These are phyloP conservation scores for Komagataella pseudopastoris DNA, from an alignment of 805 yeast species.

Conservation along the genomic window DNA sequence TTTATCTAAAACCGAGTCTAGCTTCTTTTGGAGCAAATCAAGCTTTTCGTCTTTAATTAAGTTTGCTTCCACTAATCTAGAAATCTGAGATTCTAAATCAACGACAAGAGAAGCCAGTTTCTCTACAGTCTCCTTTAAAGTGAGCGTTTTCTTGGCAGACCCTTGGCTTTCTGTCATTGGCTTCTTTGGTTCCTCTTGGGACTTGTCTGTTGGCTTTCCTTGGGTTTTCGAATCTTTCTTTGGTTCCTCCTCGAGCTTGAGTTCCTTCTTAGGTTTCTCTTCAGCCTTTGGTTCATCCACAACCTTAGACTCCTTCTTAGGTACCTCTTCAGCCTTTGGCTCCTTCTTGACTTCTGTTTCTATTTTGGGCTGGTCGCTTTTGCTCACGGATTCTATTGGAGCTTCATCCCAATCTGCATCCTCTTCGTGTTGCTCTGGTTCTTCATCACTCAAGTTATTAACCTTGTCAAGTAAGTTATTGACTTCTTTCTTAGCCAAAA, in stretches of 20 bases:
- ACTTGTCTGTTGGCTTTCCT: not conserved
- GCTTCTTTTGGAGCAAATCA: conserved; percentile 41
- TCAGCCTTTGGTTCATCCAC: conserved; percentile 10
- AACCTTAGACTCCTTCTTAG: not conserved
- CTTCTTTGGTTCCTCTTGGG: conserved; percentile 5
- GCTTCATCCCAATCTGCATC: conserved; percentile 11
- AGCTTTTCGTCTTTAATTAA: conserved; percentile 55
- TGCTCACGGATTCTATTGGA: conserved; percentile 6
- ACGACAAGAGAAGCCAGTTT: conserved; percentile 45
- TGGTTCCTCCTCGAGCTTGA: not conserved
- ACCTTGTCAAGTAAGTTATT: conserved; percentile 32
- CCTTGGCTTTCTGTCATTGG: conserved; percentile 5
- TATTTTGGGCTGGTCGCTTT: conserved; percentile 7
- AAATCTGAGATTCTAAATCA: conserved; percentile 41
- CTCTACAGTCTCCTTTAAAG: conserved; percentile 61
- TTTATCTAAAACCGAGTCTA: conserved; percentile 38
- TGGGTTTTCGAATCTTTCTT: not conserved
- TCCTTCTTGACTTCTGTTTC: not conserved
- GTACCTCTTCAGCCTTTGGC: not conserved
- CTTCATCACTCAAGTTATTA: conserved; percentile 23
- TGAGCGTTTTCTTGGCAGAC: conserved; percentile 20
- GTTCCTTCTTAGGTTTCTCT: conserved; percentile 8
- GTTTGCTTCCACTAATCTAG: conserved; percentile 35
- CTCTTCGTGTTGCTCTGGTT: conserved; percentile 6
- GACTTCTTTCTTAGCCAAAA: conserved; percentile 34